Base-by-base conservation (phyloP, 257 asterid species). In the Ligustrum vulgare region DNA sequence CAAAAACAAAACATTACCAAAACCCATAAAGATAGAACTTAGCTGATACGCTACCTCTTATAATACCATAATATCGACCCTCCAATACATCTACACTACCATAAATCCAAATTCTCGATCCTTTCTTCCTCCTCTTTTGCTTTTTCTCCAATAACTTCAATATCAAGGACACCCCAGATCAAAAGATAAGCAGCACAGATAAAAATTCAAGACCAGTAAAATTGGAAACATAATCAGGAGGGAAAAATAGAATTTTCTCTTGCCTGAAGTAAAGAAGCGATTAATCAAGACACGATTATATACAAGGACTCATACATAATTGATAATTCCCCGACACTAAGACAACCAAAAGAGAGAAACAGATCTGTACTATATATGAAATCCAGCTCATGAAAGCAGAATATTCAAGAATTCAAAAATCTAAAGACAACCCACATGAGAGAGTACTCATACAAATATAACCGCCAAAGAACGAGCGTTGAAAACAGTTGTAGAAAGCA, bases 391-490 rank as follows among this genome's bases (percentile, higher is more conserved):
- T 77, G 37, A 80, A 70, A 77, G 72, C 63, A 80, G 84, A 80
- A 76, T 70, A 79, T 43, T 78, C 78, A 75, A 62, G 81, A 81
- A 80, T 77, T 72, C 74, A 58, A 76, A 69, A 78, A 28, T 22
- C 18, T 54, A 54, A 74, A 73, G 79, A 80, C 80, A 78, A 79
- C 77, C 88, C 90, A 84, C 90, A 75, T 80, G 87, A 82, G 77
- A 83, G 84, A 84, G 72, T 78, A 81, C 76, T 82, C 76, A 7
- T 34, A 77, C 80, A 71, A 80, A 85, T 78, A 81, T 82, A 90
- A 88, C 93, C 89, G 91, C 89, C 94, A 87, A 83, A 56, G 80
- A 72, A 45, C 72, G 73, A 25, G 77, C 77, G 82, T 78, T 77
- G 88, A 80, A 80, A 81, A 78, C 78, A 75, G 87, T 83, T 77